Base-by-base conservation (phyloP, 495 filamentous ascomycete species). In the Glonium stellatum region DNA sequence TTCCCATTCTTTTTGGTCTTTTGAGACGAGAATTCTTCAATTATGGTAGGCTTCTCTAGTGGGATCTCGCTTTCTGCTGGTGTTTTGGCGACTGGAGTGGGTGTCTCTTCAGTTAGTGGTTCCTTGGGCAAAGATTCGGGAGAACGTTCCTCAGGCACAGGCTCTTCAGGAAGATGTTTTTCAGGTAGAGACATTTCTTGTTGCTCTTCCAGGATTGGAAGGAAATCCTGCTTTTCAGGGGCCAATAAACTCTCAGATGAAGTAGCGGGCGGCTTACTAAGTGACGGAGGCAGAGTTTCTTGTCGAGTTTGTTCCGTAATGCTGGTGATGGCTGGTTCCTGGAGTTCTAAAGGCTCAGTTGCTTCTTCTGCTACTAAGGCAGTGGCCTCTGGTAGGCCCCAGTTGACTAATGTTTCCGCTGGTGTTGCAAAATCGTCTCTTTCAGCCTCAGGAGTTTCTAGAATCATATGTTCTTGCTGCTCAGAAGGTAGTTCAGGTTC, bases 1-100 rank as follows among this genome's bases (percentile, higher is more conserved):
- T 68, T 65, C 59, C 63, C 63, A 11, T 65, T 57, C 37, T 62
- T 67, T 57, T 67, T 67, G 36, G 51, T 61, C 46, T 64, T 64
- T 41, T 61, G 61, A 6, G 58, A 4, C 3, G 1, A 15, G 13
- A 25, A 51, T 51, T 51, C 4, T 25, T 51, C 23, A 27, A 27
- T 15, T 31, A 22, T 8, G 13, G 18, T 25, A 8, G 23, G 13
- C 48, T 51, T 22, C 15, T 23, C 48, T 11, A 44, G 4, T 13
- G 39, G 39, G 13, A 18, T 44, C 13, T 4, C 18, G 4, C 13
- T 15, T 11, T 13, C 39, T 18, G 13, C 39, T 11, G 10, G 18
- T 2, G 18, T 4, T 15, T 44, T 11, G 39, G 39, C 39, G 18
- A 18, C 1, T 15, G 18, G 18, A 44, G 12, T 11, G 39, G 39